Evolutionary conservation across 306 rosid genomes (phyloP).

Genomic region (Cucurbita argyrosperma): DNA sequence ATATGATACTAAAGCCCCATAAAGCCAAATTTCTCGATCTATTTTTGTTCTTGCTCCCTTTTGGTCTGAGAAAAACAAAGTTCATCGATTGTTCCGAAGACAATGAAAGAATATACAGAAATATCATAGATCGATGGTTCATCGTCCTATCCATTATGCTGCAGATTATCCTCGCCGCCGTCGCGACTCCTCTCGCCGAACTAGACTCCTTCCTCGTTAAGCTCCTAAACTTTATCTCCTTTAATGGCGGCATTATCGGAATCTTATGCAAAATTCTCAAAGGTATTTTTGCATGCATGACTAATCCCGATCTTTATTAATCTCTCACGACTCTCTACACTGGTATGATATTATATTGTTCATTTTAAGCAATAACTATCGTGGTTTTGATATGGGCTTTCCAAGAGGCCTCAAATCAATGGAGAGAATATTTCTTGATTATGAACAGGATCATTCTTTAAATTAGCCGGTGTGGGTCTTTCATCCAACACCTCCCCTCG

Average conservation of each 20-base stretch:
- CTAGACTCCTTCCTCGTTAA: slow-evolving; percentile 22
- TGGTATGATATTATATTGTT: too few species aligned
- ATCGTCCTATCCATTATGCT: slow-evolving; percentile 32
- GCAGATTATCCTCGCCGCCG: slow-evolving; percentile 20
- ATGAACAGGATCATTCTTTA: too few species aligned
- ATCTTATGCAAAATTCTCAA: background rate
- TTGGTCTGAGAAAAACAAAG: slow-evolving; percentile 15
- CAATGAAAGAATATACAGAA: background rate
- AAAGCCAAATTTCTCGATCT: slow-evolving; percentile 31
- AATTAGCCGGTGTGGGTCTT: too few species aligned
- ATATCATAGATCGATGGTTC: slow-evolving; percentile 43
- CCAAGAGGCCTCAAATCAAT: too few species aligned
- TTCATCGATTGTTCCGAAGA: slow-evolving; percentile 32
- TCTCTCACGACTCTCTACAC: too few species aligned
- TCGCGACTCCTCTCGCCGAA: slow-evolving; percentile 8
- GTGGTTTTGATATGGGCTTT: too few species aligned
- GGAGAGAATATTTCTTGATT: too few species aligned
- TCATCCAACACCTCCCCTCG: too few species aligned
- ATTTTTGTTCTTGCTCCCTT: slow-evolving; percentile 20
- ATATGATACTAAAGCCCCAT: slow-evolving; percentile 35
- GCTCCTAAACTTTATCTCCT: slow-evolving; percentile 32
- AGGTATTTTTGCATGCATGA: background rate
- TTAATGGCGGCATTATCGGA: slow-evolving; percentile 40
- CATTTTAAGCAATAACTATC: too few species aligned
- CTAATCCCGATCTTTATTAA: too few species aligned